Conservation (phyloP, 768 basidiomycete species). For the Phylloporus sp. region DNA sequence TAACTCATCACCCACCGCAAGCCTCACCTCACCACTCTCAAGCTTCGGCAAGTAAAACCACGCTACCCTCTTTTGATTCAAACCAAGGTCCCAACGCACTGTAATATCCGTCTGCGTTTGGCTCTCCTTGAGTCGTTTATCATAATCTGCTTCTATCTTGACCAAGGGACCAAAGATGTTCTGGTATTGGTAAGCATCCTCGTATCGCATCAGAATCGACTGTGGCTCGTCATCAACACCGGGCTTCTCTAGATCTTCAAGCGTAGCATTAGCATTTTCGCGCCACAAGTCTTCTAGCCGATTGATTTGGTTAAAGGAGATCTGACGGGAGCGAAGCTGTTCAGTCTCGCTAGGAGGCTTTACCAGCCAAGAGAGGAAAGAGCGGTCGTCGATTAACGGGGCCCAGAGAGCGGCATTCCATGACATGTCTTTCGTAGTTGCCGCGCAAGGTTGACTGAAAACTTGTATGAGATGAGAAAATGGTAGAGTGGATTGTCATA, state of each 20-base stretch:
- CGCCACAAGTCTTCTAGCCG: slow-evolving; percentile 97
- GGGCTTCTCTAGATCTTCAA: slow-evolving; percentile 96
- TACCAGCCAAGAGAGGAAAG: slow-evolving; percentile 98
- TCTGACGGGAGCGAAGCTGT: slow-evolving; percentile 93
- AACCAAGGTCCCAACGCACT: slow-evolving; percentile 94
- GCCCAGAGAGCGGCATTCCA: slow-evolving; percentile 99
- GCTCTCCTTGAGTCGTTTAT: slow-evolving; percentile 95
- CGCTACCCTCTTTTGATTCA: slow-evolving; percentile 98
- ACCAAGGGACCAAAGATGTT: slow-evolving; percentile 99
- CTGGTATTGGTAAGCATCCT: slow-evolving; percentile 99
- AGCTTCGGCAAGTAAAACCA: slow-evolving; percentile 97
- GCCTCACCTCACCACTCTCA: slow-evolving; percentile 94
- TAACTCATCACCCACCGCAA: slow-evolving; percentile 96
- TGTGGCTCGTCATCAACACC: slow-evolving; percentile 98
- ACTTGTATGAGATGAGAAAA: neutral
- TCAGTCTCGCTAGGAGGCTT: slow-evolving; percentile 96
- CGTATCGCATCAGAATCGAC: slow-evolving; percentile 83
- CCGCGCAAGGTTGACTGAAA: slow-evolving; percentile 91
- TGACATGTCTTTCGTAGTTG: slow-evolving; percentile 94
- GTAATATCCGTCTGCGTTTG: slow-evolving; percentile 98
- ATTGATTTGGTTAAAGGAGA: slow-evolving; percentile 95
- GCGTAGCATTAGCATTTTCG: slow-evolving; percentile 89
- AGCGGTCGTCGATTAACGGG: slow-evolving; percentile 96
- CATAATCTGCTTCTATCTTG: slow-evolving; percentile 99
- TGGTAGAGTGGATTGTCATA: slow-evolving; percentile 34